Percentiles rank a stretch among this genome's conserved stretches.
phyloP scores from a whole-genome alignment of 257 asterid species.

The Solanum pinnatisectum region DNA sequence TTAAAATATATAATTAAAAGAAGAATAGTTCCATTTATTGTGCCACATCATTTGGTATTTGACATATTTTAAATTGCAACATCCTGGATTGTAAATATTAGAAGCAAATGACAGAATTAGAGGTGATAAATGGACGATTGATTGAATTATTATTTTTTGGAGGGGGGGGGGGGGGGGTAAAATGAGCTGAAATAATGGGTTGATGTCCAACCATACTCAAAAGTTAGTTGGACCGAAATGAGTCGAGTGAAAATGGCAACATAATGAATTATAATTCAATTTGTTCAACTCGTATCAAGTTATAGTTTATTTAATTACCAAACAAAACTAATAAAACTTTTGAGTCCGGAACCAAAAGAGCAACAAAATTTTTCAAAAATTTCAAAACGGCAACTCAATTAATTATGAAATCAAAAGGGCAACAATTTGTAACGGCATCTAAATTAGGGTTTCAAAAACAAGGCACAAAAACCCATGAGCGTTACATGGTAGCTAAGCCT shows the following conservation, averaged over 20 bases:
- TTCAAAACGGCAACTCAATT: no score
- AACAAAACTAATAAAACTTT: neutral
- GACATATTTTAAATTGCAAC: no score
- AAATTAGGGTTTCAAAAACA: no score
- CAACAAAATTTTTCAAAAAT: no score
- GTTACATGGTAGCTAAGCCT: no score
- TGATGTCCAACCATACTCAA: neutral
- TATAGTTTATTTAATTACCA: neutral
- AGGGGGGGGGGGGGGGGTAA: neutral
- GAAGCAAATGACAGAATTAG: neutral
- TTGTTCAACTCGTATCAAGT: neutral
- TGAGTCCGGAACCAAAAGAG: no score
- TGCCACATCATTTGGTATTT: neutral
- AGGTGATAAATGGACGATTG: neutral
- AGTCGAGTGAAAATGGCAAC: neutral
- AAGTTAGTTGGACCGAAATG: neutral
- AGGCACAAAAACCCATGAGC: no score
- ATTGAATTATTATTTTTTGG: neutral
- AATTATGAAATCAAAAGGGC: no score
- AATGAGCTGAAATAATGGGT: neutral
- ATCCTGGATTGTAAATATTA: neutral
- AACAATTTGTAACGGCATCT: no score
- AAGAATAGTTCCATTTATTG: rapidly evolving
- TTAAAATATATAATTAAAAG: neutral
- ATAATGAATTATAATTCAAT: neutral